These are phyloP conservation scores for Saussurea involucrata DNA, from an alignment of 129 eudicot species.

Conservation along the genomic window DNA sequence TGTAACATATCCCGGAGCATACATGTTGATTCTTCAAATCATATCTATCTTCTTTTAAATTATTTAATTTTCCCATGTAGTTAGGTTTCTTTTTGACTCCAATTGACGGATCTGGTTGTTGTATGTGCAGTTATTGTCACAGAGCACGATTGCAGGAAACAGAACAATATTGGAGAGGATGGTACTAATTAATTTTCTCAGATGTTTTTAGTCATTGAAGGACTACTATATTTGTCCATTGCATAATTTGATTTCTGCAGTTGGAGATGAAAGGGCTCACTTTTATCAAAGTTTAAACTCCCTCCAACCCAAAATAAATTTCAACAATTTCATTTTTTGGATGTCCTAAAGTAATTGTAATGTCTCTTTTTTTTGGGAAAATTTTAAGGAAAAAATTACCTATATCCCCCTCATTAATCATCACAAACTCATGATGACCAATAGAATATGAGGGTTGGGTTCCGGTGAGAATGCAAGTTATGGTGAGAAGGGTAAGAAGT, in stretches of 20 bases:
- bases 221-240: background rate
- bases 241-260: constrained; percentile 9
- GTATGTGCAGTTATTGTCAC: constrained; percentile 63
- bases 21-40: constrained; percentile 3
- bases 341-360: background rate
- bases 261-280: background rate
- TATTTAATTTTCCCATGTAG: background rate
- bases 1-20: background rate
- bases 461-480: too few species aligned
- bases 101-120: constrained; percentile 15
- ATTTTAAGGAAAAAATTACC: background rate
- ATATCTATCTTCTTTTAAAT: background rate
- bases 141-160: constrained; percentile 84
- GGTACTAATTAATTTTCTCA: constrained; percentile 43
- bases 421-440: background rate
- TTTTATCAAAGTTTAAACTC: background rate
- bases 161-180: constrained; percentile 94
- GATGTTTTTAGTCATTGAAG: background rate
- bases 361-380: background rate
- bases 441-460: background rate
- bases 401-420: background rate
- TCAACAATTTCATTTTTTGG: background rate
- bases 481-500: too few species aligned
- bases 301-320: background rate
- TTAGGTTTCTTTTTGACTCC: background rate